These are phyloP conservation scores for Mikania micrantha DNA, from an alignment of 129 eudicot species.

Conservation along the genomic window DNA sequence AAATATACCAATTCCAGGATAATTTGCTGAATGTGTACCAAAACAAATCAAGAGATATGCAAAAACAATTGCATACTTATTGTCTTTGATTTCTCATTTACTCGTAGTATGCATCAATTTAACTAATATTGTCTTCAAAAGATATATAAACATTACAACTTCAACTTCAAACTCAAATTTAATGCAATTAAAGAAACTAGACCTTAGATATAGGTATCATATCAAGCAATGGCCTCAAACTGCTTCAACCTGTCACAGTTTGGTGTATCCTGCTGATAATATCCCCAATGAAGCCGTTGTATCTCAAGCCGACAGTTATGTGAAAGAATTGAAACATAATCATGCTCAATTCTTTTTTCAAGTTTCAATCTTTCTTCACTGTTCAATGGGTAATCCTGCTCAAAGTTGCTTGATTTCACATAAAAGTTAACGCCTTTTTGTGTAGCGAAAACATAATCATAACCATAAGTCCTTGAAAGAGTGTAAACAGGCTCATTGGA, in stretches of 20 bases:
- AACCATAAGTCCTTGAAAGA: slow-evolving; percentile 38
- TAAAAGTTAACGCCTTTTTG: slow-evolving; percentile 54
- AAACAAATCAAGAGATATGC: neutral
- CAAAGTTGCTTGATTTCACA: slow-evolving; percentile 52
- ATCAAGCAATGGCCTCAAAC: slow-evolving; percentile 24
- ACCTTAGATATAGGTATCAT: slow-evolving; percentile 20
- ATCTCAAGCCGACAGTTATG: slow-evolving; percentile 62
- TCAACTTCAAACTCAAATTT: neutral
- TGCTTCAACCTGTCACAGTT: slow-evolving; percentile 44
- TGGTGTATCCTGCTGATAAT: slow-evolving; percentile 48
- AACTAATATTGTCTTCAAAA: neutral
- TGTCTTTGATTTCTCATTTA: neutral
- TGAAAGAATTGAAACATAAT: slow-evolving; percentile 39
- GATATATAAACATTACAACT: neutral
- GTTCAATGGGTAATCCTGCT: slow-evolving; percentile 44
- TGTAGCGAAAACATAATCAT: slow-evolving; percentile 42
- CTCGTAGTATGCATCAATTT: slow-evolving; percentile 13
- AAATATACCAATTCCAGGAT: neutral
- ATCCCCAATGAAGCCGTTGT: slow-evolving; percentile 68
- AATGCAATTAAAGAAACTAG: neutral
- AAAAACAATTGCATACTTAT: slow-evolving; percentile 10
- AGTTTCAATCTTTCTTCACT: slow-evolving; percentile 42
- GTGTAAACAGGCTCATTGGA: slow-evolving; percentile 56
- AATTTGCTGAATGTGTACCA: neutral
- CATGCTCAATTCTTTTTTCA: slow-evolving; percentile 51